Evolutionary conservation across 257 asterid genomes (phyloP).

Genomic region (Solanum chiquidenum): DNA sequence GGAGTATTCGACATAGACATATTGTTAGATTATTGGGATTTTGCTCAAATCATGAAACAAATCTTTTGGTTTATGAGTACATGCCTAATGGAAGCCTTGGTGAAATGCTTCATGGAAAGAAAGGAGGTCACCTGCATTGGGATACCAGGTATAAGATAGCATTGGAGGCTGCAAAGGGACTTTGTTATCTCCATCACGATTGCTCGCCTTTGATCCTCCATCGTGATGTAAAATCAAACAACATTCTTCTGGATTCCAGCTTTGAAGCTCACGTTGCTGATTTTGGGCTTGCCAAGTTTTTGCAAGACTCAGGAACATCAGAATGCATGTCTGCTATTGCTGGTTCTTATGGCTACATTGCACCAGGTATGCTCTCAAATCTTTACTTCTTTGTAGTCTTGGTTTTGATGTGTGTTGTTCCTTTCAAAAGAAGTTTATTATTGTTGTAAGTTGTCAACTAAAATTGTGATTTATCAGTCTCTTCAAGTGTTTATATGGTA

Average conservation of each 20-base stretch:
- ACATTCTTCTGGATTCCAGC: slow-evolving; percentile 15
- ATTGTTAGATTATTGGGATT: slow-evolving; percentile 18
- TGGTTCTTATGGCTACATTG: slow-evolving; percentile 21
- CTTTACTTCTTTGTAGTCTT: neutral
- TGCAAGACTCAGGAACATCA: slow-evolving; percentile 59
- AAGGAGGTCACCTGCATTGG: slow-evolving; percentile 20
- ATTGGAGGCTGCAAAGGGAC: slow-evolving; percentile 20
- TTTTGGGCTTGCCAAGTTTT: slow-evolving; percentile 42
- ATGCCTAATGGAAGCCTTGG: slow-evolving; percentile 66
- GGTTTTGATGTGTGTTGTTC: neutral
- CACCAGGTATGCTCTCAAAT: slow-evolving; percentile 14
- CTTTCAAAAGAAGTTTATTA: neutral
- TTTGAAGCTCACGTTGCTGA: slow-evolving; percentile 24
- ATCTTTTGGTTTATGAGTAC: slow-evolving; percentile 64
- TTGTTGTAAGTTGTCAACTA: neutral
- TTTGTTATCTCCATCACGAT: slow-evolving; percentile 22
- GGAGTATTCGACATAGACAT: slow-evolving; percentile 17
- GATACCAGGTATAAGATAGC: slow-evolving; percentile 17
- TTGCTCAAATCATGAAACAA: slow-evolving; percentile 19
- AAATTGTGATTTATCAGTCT: neutral
- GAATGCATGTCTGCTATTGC: slow-evolving; percentile 31
- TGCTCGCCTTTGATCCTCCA: slow-evolving; percentile 22
- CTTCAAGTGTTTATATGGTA: neutral
- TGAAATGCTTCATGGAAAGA: slow-evolving; percentile 19
- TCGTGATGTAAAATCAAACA: slow-evolving; percentile 79